Evolutionary conservation across 352 stramenopile species (phyloP), one percentile per base, ranked within the genome.

Genomic region (Globisporangium paroecandrum): DNA sequence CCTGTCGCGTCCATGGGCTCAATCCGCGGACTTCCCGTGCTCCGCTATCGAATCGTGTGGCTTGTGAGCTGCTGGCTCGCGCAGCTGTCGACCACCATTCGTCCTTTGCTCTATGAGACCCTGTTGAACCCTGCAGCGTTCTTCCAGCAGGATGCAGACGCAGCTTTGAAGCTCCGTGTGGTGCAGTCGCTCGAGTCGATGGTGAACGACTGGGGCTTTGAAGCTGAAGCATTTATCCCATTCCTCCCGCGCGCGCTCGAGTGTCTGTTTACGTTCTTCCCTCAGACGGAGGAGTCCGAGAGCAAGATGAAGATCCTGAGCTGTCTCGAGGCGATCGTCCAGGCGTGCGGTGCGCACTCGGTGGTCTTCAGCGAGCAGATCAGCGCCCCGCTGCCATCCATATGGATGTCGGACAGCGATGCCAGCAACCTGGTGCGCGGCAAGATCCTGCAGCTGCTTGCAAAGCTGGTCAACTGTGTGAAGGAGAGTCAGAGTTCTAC

Each of bases 61-160:
- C 87, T 96, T 27, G 80, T 94, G 32, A 91, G 84, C 62, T 95
- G 89, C 68, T 96, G 87, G 87, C 73, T 96, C 59, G 89, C 87
- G 7, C 87, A 96, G 72, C 65, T 95, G 20, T 90, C 79, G 8
- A 76, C 77, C n/a, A 73, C 69, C 22, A 77, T 95, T 7, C 81
- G 85, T 5, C 75, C 84, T n/a, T 79, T 83, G 58, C 77, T 96
- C 1, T 96, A 96, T 68, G 83, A 96, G 29, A 82, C 81, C 2
- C 68, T 94, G 29, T 64, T 96, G 25, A 82, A 82, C 34, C 46
- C 72, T 27, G 65, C 73, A 2, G 66, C 75, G 13, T 80, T 85
- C 20, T 77, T 82, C 53, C 24, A 68, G 29, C 55, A 53, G 32
- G 51, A 80, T 58, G 69, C 78, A 0, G 85, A 94, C 62, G 71